These are phyloP conservation scores for Agarophyton chilense DNA, from an alignment of 23 red algal species.

Conservation along the genomic window DNA sequence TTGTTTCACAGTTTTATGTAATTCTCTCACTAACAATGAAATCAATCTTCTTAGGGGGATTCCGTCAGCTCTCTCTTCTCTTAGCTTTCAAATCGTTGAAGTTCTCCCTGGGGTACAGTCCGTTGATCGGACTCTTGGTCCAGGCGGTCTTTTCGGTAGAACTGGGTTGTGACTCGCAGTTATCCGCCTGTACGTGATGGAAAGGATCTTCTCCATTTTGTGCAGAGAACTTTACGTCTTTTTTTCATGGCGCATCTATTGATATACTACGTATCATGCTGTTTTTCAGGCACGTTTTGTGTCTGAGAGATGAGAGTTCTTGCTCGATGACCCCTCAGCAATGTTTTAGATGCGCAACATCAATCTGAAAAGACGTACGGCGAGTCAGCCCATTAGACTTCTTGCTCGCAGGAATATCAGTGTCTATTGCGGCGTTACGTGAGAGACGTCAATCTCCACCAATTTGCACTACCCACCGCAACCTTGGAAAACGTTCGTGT, in stretches of 20 bases:
- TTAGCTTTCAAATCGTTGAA: too few species aligned
- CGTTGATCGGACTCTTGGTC: too few species aligned
- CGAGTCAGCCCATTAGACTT: constrained; percentile 58
- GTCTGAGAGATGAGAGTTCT: constrained; percentile 20
- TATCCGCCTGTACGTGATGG: too few species aligned
- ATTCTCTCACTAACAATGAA: too few species aligned
- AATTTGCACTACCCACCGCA: background rate
- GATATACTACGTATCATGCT: background rate
- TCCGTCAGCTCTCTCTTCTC: too few species aligned
- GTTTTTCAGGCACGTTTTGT: constrained; percentile 39
- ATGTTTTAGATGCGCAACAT: constrained; percentile 7
- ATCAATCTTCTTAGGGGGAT: too few species aligned
- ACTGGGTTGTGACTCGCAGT: too few species aligned
- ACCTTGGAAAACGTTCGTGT: background rate
- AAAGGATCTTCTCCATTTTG: too few species aligned
- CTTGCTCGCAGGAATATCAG: background rate
- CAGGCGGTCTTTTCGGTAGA: too few species aligned
- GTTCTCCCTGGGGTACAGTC: too few species aligned
- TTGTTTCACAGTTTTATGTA: too few species aligned
- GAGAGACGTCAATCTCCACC: constrained; percentile 30
- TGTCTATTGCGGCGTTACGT: constrained; percentile 57
- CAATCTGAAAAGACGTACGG: constrained; percentile 48
- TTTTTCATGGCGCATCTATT: background rate
- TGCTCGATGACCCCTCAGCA: constrained; percentile 14
- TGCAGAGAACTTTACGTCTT: too few species aligned